These are phyloP conservation scores for Boechera retrofracta DNA, from an alignment of 345 rosid genomes.

Conservation along the genomic window DNA sequence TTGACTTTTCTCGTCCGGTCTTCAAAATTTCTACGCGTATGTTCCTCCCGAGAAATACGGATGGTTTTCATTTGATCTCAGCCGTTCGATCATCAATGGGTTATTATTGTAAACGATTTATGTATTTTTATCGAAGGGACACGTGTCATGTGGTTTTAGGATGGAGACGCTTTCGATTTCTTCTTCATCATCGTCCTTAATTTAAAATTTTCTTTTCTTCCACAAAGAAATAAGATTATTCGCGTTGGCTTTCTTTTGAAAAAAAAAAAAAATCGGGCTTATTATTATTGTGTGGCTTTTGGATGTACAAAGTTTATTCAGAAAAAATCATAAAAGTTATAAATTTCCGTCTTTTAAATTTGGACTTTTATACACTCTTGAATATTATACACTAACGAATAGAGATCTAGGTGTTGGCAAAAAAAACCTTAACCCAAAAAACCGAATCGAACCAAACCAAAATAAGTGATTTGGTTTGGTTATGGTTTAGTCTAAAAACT, in stretches of 20 bases:
- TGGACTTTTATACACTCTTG: no score
- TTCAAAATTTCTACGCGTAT: conserved; percentile 30
- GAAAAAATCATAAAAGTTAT: not conserved
- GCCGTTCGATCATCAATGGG: conserved; percentile 37
- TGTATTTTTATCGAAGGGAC: conserved; percentile 31
- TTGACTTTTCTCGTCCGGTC: conserved; percentile 36
- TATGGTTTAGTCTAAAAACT: no score
- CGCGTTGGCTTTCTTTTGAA: conserved; percentile 26
- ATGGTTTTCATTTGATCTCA: conserved; percentile 34
- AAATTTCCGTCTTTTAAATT: not conserved
- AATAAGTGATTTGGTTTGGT: no score
- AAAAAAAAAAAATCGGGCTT: not conserved
- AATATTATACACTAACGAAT: no score
- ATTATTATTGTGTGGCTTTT: conserved; percentile 34
- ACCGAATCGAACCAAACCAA: no score
- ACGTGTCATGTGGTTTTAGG: conserved; percentile 38
- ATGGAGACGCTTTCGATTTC: conserved; percentile 28
- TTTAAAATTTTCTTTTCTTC: conserved; percentile 12
- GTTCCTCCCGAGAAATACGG: not conserved
- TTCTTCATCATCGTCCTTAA: not conserved
- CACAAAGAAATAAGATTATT: conserved; percentile 40
- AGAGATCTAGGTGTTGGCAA: no score
- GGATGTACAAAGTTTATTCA: conserved; percentile 26
- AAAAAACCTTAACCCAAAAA: no score
- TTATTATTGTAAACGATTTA: conserved; percentile 34